Percentiles rank a stretch among this genome's conserved stretches.
These are phyloP conservation scores for Dendrothele bispora DNA, from an alignment of 768 basidiomycete genomes.

Conservation along the genomic window DNA sequence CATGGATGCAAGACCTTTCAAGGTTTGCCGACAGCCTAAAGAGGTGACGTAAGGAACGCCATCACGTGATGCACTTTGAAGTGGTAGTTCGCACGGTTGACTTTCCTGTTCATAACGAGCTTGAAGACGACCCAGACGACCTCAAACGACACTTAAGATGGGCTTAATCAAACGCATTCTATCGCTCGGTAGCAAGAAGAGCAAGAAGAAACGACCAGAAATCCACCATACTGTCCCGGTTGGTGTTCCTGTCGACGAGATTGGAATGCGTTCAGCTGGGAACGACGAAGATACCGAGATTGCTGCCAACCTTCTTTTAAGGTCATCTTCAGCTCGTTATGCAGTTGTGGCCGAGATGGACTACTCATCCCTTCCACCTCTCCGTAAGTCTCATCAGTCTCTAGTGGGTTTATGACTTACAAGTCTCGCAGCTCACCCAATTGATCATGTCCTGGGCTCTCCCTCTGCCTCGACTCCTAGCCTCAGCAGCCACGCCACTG, in stretches of 20 bases:
- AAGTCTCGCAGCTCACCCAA: constrained; percentile 56
- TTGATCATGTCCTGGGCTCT: constrained; percentile 52
- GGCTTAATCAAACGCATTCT: constrained; percentile 71
- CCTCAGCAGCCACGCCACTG: constrained; percentile 48
- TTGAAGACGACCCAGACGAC: neutral
- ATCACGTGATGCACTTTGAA: constrained; percentile 29
- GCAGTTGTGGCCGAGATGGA: constrained; percentile 56
- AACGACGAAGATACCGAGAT: constrained; percentile 47
- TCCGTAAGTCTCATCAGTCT: constrained; percentile 53
- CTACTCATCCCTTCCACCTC: constrained; percentile 59
- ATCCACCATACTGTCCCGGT: constrained; percentile 20
- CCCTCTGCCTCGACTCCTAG: constrained; percentile 54
- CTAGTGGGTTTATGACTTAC: constrained; percentile 10
- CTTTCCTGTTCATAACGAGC: neutral
- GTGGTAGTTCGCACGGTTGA: too few species aligned
- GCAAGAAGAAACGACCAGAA: constrained; percentile 43
- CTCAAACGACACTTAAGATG: too few species aligned
- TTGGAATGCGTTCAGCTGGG: constrained; percentile 11
- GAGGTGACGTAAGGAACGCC: neutral
- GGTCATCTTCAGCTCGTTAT: constrained; percentile 72
- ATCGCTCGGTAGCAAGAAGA: constrained; percentile 66
- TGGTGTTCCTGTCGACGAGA: constrained; percentile 25
- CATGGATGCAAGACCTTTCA: neutral
- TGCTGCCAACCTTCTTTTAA: constrained; percentile 51
- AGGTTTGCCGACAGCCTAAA: too few species aligned